These are phyloP conservation scores for Candida nanaspora DNA, from an alignment of 805 yeast genomes.

Conservation along the genomic window DNA sequence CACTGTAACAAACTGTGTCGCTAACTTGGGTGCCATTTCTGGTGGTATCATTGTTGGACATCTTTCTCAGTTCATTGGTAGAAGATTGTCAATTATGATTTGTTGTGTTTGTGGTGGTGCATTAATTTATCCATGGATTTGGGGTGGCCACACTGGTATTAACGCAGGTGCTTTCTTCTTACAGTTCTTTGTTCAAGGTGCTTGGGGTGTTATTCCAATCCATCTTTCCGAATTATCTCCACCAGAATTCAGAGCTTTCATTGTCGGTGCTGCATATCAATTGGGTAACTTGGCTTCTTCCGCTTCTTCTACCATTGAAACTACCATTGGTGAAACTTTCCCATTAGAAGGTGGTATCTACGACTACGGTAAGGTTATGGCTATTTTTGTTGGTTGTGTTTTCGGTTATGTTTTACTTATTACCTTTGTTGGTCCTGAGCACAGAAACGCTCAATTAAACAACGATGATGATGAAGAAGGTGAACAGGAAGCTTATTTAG, in stretches of 20 bases:
- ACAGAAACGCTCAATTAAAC: constrained; percentile 23
- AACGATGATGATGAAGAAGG: constrained; percentile 10
- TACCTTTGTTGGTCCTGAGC: constrained; percentile 56
- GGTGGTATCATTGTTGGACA: constrained; percentile 56
- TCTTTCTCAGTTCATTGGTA: constrained; percentile 45
- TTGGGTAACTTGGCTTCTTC: constrained; percentile 62
- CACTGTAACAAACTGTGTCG: constrained; percentile 50
- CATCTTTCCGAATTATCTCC: constrained; percentile 57
- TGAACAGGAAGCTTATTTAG: neutral
- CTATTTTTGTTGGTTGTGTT: constrained; percentile 60
- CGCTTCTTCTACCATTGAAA: constrained; percentile 64
- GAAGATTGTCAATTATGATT: constrained; percentile 44
- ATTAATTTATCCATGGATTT: constrained; percentile 58
- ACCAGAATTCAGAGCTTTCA: constrained; percentile 55
- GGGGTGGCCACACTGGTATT: constrained; percentile 35
- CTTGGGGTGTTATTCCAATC: constrained; percentile 62
- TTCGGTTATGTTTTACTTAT: constrained; percentile 44
- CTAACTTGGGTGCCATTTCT: constrained; percentile 48
- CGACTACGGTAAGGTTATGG: constrained; percentile 56
- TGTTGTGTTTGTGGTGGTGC: constrained; percentile 54
- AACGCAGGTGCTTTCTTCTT: constrained; percentile 56
- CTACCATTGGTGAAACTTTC: constrained; percentile 53
- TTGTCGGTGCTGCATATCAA: constrained; percentile 59
- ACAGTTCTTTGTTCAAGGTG: constrained; percentile 61
- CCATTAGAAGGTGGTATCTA: constrained; percentile 28